phyloP scores from a whole-genome alignment of 495 filamentous ascomycete species.

The Melanomma pulvis-pyrius region DNA sequence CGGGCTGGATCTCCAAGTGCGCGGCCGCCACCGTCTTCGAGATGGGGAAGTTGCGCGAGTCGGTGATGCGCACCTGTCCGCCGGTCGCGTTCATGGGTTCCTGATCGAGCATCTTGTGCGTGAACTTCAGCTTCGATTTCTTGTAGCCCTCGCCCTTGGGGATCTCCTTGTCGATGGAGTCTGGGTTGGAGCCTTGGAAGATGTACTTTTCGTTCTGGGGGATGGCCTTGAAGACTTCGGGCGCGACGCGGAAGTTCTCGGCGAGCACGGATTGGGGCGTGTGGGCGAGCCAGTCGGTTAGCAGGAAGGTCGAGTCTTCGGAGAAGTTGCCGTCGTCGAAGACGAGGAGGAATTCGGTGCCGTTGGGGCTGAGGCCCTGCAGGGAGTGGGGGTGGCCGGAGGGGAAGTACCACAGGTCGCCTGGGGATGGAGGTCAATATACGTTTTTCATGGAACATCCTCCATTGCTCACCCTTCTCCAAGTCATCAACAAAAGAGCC shows the following conservation, averaged over 20 bases:
- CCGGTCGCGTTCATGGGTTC: constrained; percentile 57
- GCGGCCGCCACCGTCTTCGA: constrained; percentile 67
- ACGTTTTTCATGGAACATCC: no score
- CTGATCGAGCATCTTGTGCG: constrained; percentile 64
- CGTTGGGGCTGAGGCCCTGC: constrained; percentile 66
- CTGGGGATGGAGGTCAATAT: no score
- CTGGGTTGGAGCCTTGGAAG: constrained; percentile 67
- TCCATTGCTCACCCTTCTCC: constrained; percentile 46
- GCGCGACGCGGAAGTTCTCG: constrained; percentile 65
- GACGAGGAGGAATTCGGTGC: constrained; percentile 71
- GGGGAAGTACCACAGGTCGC: constrained; percentile 78
- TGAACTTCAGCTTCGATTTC: constrained; percentile 62
- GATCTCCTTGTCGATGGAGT: constrained; percentile 52
- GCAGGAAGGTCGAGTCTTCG: constrained; percentile 69
- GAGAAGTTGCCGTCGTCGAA: constrained; percentile 71
- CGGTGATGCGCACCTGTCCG: constrained; percentile 63
- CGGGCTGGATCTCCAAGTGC: constrained; percentile 64
- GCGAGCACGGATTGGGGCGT: constrained; percentile 64
- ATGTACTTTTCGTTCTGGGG: constrained; percentile 68
- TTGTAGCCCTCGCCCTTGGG: constrained; percentile 52
- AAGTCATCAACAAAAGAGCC: constrained; percentile 71
- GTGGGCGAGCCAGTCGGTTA: constrained; percentile 70
- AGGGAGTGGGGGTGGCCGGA: constrained; percentile 70
- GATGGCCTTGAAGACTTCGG: constrained; percentile 61
- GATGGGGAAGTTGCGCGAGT: constrained; percentile 67